Percentiles rank a stretch among this genome's conserved stretches.
Conservation (phyloP, 129 eudicot genomes). For the Apium graveolens region DNA sequence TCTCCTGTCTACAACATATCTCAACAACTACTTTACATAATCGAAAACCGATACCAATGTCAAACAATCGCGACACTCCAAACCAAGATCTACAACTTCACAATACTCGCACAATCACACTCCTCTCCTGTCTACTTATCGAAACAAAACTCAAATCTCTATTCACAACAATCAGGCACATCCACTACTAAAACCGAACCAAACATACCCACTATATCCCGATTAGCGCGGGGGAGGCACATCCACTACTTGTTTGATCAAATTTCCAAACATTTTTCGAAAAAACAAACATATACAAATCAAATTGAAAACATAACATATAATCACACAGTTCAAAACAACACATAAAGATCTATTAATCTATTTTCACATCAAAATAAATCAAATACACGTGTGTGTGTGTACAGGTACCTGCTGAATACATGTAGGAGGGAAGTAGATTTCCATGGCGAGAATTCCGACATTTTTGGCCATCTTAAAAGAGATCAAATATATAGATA, state of each 20-base stretch:
- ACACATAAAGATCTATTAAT: neutral
- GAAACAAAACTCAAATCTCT: neutral
- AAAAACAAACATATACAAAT: neutral
- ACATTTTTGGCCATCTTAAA: constrained; percentile 80
- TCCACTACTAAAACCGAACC: too few relatives aligned
- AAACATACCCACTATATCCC: too few relatives aligned
- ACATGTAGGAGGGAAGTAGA: constrained; percentile 98
- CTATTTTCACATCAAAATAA: neutral
- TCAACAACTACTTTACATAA: neutral
- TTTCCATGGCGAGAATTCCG: constrained; percentile 98
- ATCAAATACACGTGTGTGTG: neutral
- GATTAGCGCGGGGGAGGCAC: too few relatives aligned
- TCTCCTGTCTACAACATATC: too few relatives aligned
- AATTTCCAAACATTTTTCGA: neutral
- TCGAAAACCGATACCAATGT: neutral
- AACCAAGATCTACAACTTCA: neutral
- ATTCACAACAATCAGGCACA: neutral
- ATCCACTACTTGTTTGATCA: neutral
- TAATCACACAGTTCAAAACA: neutral
- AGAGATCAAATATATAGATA: neutral
- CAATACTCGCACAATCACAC: neutral
- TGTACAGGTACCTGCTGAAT: constrained; percentile 67
- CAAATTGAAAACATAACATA: neutral
- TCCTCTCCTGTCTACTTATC: neutral
- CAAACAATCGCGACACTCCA: neutral